phyloP scores from a whole-genome alignment of 441 rosid genomes.

The Flueggea neowawraea region DNA sequence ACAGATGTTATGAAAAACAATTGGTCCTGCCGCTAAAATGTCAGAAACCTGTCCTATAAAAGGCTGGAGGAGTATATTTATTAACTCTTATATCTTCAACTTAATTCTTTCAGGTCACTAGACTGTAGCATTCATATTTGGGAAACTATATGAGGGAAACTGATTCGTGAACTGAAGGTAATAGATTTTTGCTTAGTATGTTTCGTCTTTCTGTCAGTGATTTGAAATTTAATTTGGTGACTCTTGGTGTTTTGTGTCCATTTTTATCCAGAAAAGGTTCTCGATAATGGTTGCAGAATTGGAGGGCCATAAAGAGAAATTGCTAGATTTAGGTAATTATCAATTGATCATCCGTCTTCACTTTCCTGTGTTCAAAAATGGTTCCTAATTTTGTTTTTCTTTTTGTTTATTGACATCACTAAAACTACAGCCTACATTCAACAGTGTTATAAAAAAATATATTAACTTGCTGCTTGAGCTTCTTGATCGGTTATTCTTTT shows the following conservation, averaged over 20 bases:
- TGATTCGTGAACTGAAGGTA: constrained; percentile 98
- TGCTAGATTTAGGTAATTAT: no score
- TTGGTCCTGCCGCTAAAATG: background rate
- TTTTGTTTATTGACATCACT: no score
- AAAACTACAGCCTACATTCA: no score
- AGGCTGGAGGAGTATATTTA: background rate
- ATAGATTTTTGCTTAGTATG: background rate
- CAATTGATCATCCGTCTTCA: no score
- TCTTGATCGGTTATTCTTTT: no score
- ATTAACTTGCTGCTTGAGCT: no score
- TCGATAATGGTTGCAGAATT: no score
- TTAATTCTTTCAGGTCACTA: constrained; percentile 63
- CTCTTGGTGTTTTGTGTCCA: background rate
- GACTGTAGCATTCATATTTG: constrained; percentile 95
- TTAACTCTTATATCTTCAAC: constrained; percentile 11
- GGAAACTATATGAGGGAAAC: constrained; percentile 97
- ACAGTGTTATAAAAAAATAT: no score
- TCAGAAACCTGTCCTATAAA: background rate
- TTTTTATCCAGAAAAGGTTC: background rate
- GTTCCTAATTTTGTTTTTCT: no score
- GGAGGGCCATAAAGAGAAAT: no score
- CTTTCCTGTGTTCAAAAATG: no score
- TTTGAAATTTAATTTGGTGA: background rate
- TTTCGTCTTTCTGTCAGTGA: background rate
- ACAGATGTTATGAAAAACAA: background rate